Evolutionary conservation across 495 filamentous ascomycete genomes (phyloP).

Genomic region (Tuber magnatum): DNA sequence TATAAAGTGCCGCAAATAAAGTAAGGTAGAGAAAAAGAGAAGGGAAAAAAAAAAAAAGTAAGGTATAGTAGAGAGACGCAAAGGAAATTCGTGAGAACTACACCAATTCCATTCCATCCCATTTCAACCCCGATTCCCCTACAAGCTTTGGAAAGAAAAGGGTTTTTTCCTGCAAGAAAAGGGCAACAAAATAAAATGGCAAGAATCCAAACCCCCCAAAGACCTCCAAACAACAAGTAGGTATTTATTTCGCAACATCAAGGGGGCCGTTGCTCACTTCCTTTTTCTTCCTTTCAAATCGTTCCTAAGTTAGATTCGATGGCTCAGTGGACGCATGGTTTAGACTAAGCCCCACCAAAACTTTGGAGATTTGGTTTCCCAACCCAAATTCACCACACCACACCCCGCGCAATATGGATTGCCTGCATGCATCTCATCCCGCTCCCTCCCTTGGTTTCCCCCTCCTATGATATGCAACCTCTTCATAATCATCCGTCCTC

Average conservation of each 20-base stretch:
- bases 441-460: neutral
- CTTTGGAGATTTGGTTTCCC: neutral
- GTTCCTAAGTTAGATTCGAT: neutral
- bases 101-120: neutral
- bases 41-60: neutral
- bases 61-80: neutral
- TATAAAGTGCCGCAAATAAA: neutral
- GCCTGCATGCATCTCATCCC: neutral
- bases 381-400: neutral
- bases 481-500: neutral
- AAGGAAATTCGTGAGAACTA: neutral
- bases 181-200: neutral
- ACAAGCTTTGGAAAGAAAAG: neutral
- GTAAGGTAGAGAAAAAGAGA: neutral
- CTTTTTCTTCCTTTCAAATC: neutral
- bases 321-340: conserved; percentile 1
- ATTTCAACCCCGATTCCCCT: neutral
- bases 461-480: neutral
- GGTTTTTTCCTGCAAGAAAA: neutral
- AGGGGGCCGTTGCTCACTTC: neutral
- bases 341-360: conserved; percentile 2
- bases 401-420: neutral
- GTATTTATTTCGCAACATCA: neutral
- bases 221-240: neutral
- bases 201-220: neutral